Evolutionary conservation across 129 eudicot species (phyloP).

Genomic region (Apium graveolens): DNA sequence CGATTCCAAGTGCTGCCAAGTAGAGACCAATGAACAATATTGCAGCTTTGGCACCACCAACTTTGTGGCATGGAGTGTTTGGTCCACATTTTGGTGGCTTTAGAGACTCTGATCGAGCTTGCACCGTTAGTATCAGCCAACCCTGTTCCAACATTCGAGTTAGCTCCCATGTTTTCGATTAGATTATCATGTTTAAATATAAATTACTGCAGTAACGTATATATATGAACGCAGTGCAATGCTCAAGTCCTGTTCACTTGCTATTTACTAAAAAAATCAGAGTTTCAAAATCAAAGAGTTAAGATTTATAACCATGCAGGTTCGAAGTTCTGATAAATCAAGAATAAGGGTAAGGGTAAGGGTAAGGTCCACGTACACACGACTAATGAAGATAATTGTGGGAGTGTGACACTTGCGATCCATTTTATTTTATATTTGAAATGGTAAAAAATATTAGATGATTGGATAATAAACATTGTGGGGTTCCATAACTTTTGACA

Average conservation of each 20-base stretch:
- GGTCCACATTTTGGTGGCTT: conserved; percentile 59
- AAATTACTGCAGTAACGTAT: too few species aligned
- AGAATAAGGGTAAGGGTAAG: background rate
- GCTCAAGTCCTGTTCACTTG: background rate
- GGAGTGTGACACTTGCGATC: background rate
- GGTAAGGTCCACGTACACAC: background rate
- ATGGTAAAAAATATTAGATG: background rate
- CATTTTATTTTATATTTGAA: background rate
- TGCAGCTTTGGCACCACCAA: conserved; percentile 49
- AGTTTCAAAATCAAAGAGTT: background rate
- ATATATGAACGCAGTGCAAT: too few species aligned
- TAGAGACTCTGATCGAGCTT: conserved; percentile 51
- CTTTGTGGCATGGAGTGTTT: conserved; percentile 35
- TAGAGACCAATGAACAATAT: conserved; percentile 73
- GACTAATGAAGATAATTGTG: background rate
- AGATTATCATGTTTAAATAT: background rate
- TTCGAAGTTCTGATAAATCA: background rate
- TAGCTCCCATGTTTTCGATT: background rate
- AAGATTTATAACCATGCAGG: background rate
- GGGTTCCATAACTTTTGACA: conserved; percentile 3
- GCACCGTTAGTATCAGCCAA: conserved; percentile 51
- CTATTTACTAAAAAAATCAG: background rate
- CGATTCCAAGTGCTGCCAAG: conserved; percentile 71
- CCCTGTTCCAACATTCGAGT: conserved; percentile 36
- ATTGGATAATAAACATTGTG: background rate